Percentiles rank a stretch among this genome's conserved stretches.
These are phyloP conservation scores for Ottelia alismoides DNA, from an alignment of 106 monocot species.

Conservation along the genomic window DNA sequence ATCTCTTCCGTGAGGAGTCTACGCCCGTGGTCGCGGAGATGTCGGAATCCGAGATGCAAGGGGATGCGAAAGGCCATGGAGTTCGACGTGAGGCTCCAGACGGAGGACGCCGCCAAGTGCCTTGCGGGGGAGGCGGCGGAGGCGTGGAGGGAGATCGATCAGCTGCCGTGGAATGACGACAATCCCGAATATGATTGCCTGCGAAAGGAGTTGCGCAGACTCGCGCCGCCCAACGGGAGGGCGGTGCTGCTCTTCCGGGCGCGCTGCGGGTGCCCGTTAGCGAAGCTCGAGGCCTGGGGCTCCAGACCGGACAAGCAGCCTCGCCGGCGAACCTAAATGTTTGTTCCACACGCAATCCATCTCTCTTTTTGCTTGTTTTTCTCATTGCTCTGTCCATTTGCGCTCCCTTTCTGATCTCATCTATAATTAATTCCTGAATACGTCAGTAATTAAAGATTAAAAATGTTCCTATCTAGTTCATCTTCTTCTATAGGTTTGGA, in stretches of 20 bases:
- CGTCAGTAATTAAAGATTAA: no score
- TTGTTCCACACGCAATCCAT: no score
- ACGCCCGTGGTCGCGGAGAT: conserved; percentile 3
- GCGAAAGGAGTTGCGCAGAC: conserved; percentile 44
- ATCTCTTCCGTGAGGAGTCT: conserved; percentile 8
- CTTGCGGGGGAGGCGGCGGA: conserved; percentile 6
- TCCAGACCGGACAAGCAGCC: no score
- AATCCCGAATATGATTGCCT: conserved; percentile 79
- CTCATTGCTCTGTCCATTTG: no score
- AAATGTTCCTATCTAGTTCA: no score
- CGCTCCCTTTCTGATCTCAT: no score
- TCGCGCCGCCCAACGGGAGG: conserved; percentile 72
- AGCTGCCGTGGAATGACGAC: conserved; percentile 72
- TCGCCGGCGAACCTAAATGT: no score
- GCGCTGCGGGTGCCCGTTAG: no score
- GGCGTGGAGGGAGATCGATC: conserved; percentile 66
- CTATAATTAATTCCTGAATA: no score
- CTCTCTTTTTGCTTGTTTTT: no score
- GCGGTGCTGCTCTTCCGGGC: conserved; percentile 89
- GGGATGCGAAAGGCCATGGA: conserved; percentile 64
- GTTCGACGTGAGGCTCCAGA: conserved; percentile 85
- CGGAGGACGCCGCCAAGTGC: conserved; percentile 53
- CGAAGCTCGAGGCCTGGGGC: no score
- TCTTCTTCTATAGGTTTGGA: no score
- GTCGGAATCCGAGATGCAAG: conserved; percentile 44